These are phyloP conservation scores for Saccharomycopsis fibuligera DNA, from an alignment of 805 yeast genomes.

Conservation along the genomic window DNA sequence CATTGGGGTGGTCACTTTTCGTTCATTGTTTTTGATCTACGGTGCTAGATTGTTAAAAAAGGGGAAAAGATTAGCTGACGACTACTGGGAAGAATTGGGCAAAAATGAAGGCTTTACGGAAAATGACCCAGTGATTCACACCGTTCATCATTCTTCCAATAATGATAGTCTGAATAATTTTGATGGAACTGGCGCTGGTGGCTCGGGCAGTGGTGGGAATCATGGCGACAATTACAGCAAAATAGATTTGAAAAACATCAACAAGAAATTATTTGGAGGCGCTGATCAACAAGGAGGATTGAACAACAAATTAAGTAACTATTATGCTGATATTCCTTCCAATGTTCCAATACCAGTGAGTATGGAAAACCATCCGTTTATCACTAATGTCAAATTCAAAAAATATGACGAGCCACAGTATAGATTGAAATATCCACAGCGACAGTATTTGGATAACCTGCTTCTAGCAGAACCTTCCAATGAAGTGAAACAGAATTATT, in stretches of 20 bases:
- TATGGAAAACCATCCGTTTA: conserved; percentile 10
- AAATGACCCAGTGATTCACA: conserved; percentile 36
- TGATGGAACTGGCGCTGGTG: not conserved
- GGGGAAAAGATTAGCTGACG: conserved; percentile 48
- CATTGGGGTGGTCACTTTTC: conserved; percentile 32
- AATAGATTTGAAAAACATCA: not conserved
- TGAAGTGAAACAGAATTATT: conserved; percentile 20
- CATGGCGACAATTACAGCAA: not conserved
- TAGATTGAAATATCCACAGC: conserved; percentile 14
- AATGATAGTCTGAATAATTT: not conserved
- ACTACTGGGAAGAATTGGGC: conserved; percentile 47
- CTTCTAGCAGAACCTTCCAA: conserved; percentile 13
- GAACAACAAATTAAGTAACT: not conserved
- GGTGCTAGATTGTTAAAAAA: conserved; percentile 42
- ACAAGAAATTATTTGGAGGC: not conserved
- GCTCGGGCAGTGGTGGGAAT: not conserved
- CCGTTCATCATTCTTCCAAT: not conserved
- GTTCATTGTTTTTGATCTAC: conserved; percentile 40
- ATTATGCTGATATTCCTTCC: not conserved
- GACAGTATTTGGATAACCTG: conserved; percentile 7
- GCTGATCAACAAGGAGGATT: not conserved
- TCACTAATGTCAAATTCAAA: conserved; percentile 8
- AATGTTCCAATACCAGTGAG: conserved; percentile 12
- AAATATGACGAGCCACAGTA: conserved; percentile 1
- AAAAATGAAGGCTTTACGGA: conserved; percentile 38